Conservation (phyloP, 495 filamentous ascomycete genomes). For the Hyaloscypha hepaticicola region DNA sequence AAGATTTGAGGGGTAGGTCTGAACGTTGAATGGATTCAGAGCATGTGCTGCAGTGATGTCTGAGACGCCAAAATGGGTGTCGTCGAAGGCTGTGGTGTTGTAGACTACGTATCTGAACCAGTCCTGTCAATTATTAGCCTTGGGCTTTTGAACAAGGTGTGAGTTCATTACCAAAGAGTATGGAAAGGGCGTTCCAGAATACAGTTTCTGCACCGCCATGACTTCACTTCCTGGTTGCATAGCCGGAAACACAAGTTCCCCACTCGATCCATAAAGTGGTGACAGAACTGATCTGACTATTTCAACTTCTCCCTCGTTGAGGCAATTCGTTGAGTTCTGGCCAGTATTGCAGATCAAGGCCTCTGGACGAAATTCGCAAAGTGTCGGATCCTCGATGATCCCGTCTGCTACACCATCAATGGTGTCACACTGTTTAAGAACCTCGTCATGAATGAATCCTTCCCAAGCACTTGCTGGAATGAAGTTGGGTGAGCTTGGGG, state of each 20-base stretch:
- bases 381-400: conserved; percentile 61
- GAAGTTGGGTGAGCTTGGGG: conserved; percentile 39
- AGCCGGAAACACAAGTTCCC: conserved; percentile 52
- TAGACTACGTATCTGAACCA: conserved; percentile 57
- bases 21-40: conserved; percentile 39
- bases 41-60: conserved; percentile 33
- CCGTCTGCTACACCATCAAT: conserved; percentile 63
- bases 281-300: conserved; percentile 54
- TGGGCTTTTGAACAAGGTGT: too few species aligned
- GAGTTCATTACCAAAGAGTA: conserved; percentile 31
- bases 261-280: conserved; percentile 43
- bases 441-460: conserved; percentile 55
- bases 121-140: conserved; percentile 21
- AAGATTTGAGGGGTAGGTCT: conserved; percentile 40
- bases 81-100: conserved; percentile 49
- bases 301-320: conserved; percentile 56
- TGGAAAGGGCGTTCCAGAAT: conserved; percentile 30
- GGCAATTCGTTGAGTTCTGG: conserved; percentile 43
- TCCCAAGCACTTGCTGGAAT: conserved; percentile 51
- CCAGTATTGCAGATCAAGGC: conserved; percentile 50
- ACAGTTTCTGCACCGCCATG: conserved; percentile 29
- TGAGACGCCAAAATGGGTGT: conserved; percentile 30
- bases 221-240: conserved; percentile 40
- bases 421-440: conserved; percentile 63
- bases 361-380: conserved; percentile 56